phyloP scores from a whole-genome alignment of 2,329 filamentous ascomycete genomes.

The Penicillium janthinellum region DNA sequence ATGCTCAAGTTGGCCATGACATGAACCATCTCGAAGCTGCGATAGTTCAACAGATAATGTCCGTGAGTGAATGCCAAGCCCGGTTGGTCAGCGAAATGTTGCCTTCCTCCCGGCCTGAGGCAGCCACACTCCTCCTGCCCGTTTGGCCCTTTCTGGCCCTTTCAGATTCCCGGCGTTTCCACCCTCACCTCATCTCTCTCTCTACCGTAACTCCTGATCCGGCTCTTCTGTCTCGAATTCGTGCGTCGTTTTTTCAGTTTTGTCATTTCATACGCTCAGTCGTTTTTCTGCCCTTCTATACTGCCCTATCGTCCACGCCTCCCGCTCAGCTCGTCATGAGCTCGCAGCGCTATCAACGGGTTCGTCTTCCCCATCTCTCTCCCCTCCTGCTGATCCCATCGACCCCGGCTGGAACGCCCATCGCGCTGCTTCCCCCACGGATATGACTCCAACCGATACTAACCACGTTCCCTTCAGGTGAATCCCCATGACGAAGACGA shows the following conservation, averaged over 20 bases:
- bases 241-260: constrained; percentile 18
- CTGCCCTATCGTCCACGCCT: constrained; percentile 21
- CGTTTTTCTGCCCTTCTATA: constrained; percentile 17
- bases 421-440: constrained; percentile 7
- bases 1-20: not conserved
- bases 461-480: constrained; percentile 35
- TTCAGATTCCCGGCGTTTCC: constrained; percentile 22
- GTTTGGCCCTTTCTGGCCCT: not conserved
- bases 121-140: constrained; percentile 28
- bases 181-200: constrained; percentile 19
- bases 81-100: not conserved
- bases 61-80: not conserved
- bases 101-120: constrained; percentile 18
- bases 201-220: not conserved
- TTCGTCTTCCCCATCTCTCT: constrained; percentile 31
- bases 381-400: constrained; percentile 23
- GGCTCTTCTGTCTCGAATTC: not conserved
- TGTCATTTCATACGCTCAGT: constrained; percentile 10
- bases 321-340: constrained; percentile 49
- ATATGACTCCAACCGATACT: constrained; percentile 17
- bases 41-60: not conserved
- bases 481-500: constrained; percentile 49
- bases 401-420: constrained; percentile 8
- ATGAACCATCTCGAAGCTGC: constrained; percentile 2
- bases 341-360: constrained; percentile 53